Base-by-base conservation (phyloP, 768 basidiomycete genomes). In the Mycena maculata region DNA sequence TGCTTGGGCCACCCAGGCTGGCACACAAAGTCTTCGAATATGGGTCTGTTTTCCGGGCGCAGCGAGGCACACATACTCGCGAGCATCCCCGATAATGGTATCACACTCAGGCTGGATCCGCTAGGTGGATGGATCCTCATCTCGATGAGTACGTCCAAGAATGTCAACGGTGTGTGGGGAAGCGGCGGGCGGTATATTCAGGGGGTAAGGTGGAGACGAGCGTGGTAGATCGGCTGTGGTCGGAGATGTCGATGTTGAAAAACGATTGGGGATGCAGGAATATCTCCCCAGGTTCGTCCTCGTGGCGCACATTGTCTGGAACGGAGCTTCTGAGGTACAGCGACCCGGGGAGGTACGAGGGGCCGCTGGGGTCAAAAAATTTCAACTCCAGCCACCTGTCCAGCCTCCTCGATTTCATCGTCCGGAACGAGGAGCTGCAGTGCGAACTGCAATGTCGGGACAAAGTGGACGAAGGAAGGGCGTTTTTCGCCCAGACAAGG, bases 401-500 rank as follows among this genome's bases (percentile, higher is more conserved):
- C 38, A 3, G 57, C 64, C 4, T 48, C 42, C 10, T 30, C 28
- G 57, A 74, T 41, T 25, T 57, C 22, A 22, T 71, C 22, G 52
- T 70, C 70, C n/a, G 69, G 54, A 23, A 72, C 72, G 27, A 74
- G 58, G 10, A 73, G 65, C 50, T 70, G 71, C 12, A 72, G 67
- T 45, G 45, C 63, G 48, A 70, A 71, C 9, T 72, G 61, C 28
- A 23, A 33, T 7, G 69, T 71, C 33, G 74, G 73, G 16, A 74
- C 74, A 39, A 49, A 63, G 39, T 74, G 68, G 25, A 67, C 62
- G 41, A 68, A 72, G 11, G 72, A 65, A 72, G 63, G 3, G 69
- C 72, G 50, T 73, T 72, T 64, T 75, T 69, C 10, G 61, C 70
- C 70, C 73, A 71, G 12, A 72, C 62, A 23, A 70, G 36, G 31